phyloP scores from a whole-genome alignment of 352 stramenopile species.

The Phytophthora niederhauseri region DNA sequence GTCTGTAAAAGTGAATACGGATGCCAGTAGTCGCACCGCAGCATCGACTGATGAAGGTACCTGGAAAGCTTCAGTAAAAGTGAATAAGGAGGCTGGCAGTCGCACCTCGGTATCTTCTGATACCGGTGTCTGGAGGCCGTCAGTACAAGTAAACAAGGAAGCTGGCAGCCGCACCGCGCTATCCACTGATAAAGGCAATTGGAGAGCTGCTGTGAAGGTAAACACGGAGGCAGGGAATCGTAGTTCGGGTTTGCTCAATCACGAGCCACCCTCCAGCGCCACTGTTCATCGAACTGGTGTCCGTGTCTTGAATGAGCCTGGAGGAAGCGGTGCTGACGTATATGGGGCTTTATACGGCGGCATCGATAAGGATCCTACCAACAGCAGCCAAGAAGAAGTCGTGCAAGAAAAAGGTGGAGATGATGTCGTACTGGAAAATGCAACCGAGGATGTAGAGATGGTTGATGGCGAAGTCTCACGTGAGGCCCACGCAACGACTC shows the following conservation, averaged over 20 bases:
- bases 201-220: conserved; percentile 40
- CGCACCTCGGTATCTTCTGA: conserved; percentile 14
- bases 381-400: not conserved
- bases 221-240: conserved; percentile 37
- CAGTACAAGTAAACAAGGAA: conserved; percentile 38
- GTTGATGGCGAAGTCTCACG: not conserved
- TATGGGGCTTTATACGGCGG: conserved; percentile 40
- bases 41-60: not conserved
- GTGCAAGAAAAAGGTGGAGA: not conserved
- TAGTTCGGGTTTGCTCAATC: conserved; percentile 25
- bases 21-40: conserved; percentile 7
- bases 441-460: conserved; percentile 23
- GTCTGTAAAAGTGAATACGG: conserved; percentile 18
- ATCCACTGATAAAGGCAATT: conserved; percentile 6
- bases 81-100: conserved; percentile 36
- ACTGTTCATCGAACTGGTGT: conserved; percentile 22
- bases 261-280: not conserved
- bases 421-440: not conserved
- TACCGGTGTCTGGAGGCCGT: conserved; percentile 12
- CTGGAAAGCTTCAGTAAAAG: conserved; percentile 26
- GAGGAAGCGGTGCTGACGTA: conserved; percentile 34
- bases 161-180: conserved; percentile 26
- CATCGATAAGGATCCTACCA: not conserved
- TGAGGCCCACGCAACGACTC: not conserved
- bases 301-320: conserved; percentile 47